Conservation (phyloP, 495 filamentous ascomycete species). For the Extremus antarcticus region DNA sequence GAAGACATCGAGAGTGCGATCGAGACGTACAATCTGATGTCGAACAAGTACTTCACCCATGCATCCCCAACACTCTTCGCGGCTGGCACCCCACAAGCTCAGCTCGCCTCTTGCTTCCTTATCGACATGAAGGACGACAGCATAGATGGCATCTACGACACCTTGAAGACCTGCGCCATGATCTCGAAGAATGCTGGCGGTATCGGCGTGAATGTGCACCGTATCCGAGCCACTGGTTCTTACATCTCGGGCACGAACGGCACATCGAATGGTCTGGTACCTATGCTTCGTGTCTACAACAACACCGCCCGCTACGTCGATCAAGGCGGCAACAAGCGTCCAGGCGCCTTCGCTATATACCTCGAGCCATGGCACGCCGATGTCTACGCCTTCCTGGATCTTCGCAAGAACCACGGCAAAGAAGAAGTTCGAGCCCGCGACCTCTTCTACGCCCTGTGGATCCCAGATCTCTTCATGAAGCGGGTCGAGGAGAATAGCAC, state of each 20-base stretch:
- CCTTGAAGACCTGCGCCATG: constrained; percentile 97
- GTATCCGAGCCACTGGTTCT: constrained; percentile 90
- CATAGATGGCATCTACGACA: constrained; percentile 98
- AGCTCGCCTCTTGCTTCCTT: constrained; percentile 94
- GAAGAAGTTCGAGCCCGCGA: constrained; percentile 95
- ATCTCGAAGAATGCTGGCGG: constrained; percentile 98
- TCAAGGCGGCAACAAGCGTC: constrained; percentile 98
- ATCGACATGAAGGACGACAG: constrained; percentile 98
- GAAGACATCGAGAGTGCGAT: constrained; percentile 87
- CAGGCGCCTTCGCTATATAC: constrained; percentile 97
- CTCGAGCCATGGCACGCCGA: constrained; percentile 99
- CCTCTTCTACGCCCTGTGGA: constrained; percentile 96
- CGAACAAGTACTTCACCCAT: constrained; percentile 93
- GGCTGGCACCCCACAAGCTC: constrained; percentile 84
- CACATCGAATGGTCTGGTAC: constrained; percentile 91
- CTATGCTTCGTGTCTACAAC: constrained; percentile 97
- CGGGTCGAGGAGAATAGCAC: constrained; percentile 89
- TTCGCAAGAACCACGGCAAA: constrained; percentile 98
- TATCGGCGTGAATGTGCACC: constrained; percentile 90
- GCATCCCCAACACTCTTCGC: constrained; percentile 97
- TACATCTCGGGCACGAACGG: constrained; percentile 98
- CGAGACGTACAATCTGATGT: constrained; percentile 98
- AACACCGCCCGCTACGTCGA: constrained; percentile 98
- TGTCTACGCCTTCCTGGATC: constrained; percentile 92
- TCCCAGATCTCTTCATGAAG: constrained; percentile 98